Base-by-base conservation (phyloP, 2,329 filamentous ascomycete genomes). In the Hyphodiscus sp. region DNA sequence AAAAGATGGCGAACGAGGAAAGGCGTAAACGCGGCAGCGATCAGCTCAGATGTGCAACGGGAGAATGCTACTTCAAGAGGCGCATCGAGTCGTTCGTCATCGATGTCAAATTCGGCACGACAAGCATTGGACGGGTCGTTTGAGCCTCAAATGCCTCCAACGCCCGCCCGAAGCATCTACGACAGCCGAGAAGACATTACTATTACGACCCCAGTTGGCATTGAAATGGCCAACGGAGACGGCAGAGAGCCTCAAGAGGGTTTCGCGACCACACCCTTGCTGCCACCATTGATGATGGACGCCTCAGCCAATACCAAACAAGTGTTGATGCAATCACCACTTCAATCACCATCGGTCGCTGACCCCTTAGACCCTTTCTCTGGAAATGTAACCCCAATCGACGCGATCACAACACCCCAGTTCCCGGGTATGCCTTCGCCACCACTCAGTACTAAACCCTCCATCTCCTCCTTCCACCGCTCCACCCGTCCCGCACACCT, bases 261-360 rank as follows among this genome's bases (percentile, higher is more conserved):
- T 72, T 73, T 88, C 61, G 86, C 89, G 0, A 86, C 86, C 3
- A 96, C 91, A 2, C 92, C 91, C 41, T 77, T 96, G 8, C 77
- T 96, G 1, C 91, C 91, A 8, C 91, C 91, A 0, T 77, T 94
- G 38, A 80, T 95, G 74, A 83, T 78, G 33, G 71, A 74, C 45
- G 70, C 67, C 8, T 69, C 69, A n/a, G 69, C 69, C 13, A 69
- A 72, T 41, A 64, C 65, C n/a, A 66, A 74, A 41, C 73, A 81
- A 43, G 77, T 82, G 0, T 78, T 79, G 1, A 75, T 86, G 30
- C 80, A 88, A 54, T 95, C 90, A 8, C 90, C 91, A n/a, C 74
- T 95, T 23, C 89, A 95, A 69, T 95, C 90, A 0, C 91, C 91
- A 0, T 86, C 83, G 0, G 80, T 94, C 18, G 88, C 85, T 10